A percentile compares a stretch with the other conserved stretches of the same genome.
Conservation (phyloP, 2,329 filamentous ascomycete genomes). For the Calonectria hongkongensis region DNA sequence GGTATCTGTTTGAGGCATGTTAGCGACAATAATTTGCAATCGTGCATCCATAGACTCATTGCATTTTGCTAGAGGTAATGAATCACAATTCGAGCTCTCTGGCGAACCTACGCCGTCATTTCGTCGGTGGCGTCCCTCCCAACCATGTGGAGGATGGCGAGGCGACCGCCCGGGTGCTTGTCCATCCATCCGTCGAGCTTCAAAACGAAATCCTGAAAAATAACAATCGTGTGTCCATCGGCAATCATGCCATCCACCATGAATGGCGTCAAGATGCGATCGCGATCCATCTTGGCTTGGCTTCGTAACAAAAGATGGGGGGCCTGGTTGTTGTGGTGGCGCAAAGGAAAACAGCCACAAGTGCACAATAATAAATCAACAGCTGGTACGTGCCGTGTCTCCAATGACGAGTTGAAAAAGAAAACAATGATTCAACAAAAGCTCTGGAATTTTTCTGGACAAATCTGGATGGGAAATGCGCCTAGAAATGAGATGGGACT, state of each 20-base stretch:
- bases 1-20: slow-evolving; percentile 68
- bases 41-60: slow-evolving; percentile 16
- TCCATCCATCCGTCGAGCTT: slow-evolving; percentile 75
- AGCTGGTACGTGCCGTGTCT: not conserved
- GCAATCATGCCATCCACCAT: slow-evolving; percentile 72
- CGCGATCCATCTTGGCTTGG: slow-evolving; percentile 60
- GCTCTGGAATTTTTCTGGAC: not conserved
- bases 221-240: slow-evolving; percentile 73
- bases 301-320: not conserved
- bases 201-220: slow-evolving; percentile 73
- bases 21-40: slow-evolving; percentile 31
- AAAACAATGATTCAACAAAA: not conserved
- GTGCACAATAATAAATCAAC: not conserved
- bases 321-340: not conserved
- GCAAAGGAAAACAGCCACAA: not conserved
- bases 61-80: slow-evolving; percentile 43
- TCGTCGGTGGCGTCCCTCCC: slow-evolving; percentile 62
- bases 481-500: not conserved
- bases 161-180: slow-evolving; percentile 74
- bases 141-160: slow-evolving; percentile 75
- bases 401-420: not conserved
- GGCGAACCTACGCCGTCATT: slow-evolving; percentile 57
- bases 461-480: not conserved
- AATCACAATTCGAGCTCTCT: slow-evolving; percentile 7
- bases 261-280: slow-evolving; percentile 65